Conservation (phyloP, 768 basidiomycete species). For the Calocera cornea region DNA sequence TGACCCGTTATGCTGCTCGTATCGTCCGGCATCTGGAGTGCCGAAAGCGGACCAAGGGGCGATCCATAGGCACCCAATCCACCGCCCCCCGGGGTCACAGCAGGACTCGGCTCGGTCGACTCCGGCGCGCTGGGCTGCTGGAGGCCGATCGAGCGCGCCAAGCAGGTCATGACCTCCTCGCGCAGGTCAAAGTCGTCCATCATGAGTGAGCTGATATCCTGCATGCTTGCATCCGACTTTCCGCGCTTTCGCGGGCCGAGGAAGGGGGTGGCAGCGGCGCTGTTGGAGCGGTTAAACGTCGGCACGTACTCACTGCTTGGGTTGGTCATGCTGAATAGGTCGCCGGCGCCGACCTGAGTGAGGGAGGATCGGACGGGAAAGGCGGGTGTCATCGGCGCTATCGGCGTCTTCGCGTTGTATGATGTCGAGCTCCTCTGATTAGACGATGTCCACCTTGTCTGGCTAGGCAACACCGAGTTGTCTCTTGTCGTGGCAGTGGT, state of each 20-base stretch:
- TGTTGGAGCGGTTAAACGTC: conserved; percentile 20
- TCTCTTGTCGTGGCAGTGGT: neutral
- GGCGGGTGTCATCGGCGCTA: neutral
- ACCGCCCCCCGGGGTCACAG: conserved; percentile 13
- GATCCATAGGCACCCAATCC: neutral
- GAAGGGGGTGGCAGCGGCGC: conserved; percentile 7
- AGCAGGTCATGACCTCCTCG: conserved; percentile 93
- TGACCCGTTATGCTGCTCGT: conserved; percentile 49
- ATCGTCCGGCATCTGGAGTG: conserved; percentile 10
- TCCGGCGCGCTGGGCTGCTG: conserved; percentile 52
- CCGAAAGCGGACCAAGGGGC: neutral
- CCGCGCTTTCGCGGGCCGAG: neutral
- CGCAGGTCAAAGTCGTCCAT: conserved; percentile 82
- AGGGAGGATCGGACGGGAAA: conserved; percentile 2
- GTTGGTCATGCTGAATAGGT: conserved; percentile 30
- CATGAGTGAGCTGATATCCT: conserved; percentile 19
- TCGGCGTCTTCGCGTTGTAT: neutral
- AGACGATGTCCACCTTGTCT: neutral
- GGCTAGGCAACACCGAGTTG: neutral
- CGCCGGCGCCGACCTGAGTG: conserved; percentile 26
- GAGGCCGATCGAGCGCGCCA: conserved; percentile 92
- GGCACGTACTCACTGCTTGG: conserved; percentile 11
- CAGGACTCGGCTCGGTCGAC: conserved; percentile 10
- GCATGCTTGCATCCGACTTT: neutral
- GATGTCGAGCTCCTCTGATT: too few species aligned